phyloP scores from a whole-genome alignment of 2,329 filamentous ascomycete genomes.

The Exophiala viscosa region DNA sequence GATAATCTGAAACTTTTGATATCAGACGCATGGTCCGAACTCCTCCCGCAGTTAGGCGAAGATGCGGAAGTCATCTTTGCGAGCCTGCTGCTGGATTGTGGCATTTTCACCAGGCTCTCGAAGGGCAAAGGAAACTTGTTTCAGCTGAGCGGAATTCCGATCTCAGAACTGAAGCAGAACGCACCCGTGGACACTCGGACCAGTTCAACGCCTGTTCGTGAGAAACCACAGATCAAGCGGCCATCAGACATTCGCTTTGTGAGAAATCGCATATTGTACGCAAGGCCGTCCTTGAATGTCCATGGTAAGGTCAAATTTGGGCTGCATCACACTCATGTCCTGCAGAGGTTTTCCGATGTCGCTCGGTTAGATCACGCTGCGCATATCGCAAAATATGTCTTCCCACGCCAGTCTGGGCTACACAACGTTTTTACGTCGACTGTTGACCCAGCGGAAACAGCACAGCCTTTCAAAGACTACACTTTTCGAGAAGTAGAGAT shows the following conservation, averaged over 20 bases:
- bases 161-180: constrained; percentile 9
- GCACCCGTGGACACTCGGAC: neutral
- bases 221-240: neutral
- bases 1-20: constrained; percentile 67
- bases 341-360: constrained; percentile 64
- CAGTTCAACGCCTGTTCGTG: neutral
- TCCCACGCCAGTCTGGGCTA: constrained; percentile 82
- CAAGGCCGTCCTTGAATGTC: constrained; percentile 66
- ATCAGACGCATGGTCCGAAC: constrained; percentile 66
- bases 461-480: constrained; percentile 77
- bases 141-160: constrained; percentile 65
- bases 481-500: constrained; percentile 83
- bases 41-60: constrained; percentile 70
- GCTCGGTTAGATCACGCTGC: constrained; percentile 54
- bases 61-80: constrained; percentile 75
- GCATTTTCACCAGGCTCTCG: constrained; percentile 65
- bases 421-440: constrained; percentile 86
- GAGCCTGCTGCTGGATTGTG: constrained; percentile 70
- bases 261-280: constrained; percentile 82
- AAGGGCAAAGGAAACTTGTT: constrained; percentile 63
- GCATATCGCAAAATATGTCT: constrained; percentile 86
- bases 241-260: constrained; percentile 51
- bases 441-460: constrained; percentile 60
- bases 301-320: constrained; percentile 68
- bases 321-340: constrained; percentile 74